Percentiles rank a stretch among this genome's conserved stretches.
Conservation (phyloP, 2,329 filamentous ascomycete genomes). For the Nigrospora oryzae region DNA sequence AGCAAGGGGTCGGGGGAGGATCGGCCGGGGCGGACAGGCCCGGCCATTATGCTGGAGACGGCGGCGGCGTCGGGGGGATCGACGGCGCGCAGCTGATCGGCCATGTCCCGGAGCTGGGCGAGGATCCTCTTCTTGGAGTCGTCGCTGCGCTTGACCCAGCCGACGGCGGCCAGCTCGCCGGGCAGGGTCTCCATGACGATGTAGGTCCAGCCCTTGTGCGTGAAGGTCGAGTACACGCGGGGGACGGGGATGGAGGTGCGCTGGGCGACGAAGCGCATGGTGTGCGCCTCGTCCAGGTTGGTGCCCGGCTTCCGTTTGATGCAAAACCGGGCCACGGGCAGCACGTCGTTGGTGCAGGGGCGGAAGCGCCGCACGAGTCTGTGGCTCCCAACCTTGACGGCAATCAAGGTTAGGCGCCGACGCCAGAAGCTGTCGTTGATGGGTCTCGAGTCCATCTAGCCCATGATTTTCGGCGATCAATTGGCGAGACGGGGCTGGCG, state of each 20-base stretch:
- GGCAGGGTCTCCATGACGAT: conserved; percentile 34
- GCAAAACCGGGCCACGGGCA: background rate
- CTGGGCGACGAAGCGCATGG: conserved; percentile 29
- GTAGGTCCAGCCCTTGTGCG: conserved; percentile 26
- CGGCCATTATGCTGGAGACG: conserved; percentile 15
- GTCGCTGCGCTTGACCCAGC: conserved; percentile 2
- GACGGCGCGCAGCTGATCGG: conserved; percentile 14
- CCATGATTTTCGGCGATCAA: too few relatives aligned
- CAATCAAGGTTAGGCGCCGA: background rate
- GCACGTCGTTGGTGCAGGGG: background rate
- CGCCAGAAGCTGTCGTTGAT: background rate
- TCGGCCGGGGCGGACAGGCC: conserved; percentile 17
- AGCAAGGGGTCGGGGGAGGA: conserved; percentile 12
- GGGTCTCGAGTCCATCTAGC: background rate
- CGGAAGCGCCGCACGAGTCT: background rate
- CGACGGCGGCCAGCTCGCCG: conserved; percentile 8
- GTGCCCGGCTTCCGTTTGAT: conserved; percentile 19
- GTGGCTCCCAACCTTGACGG: background rate
- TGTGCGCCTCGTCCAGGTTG: conserved; percentile 25
- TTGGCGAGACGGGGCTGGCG: too few relatives aligned
- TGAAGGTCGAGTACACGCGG: conserved; percentile 32
- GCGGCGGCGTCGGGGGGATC: conserved; percentile 5
- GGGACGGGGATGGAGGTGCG: conserved; percentile 36
- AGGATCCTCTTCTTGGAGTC: conserved; percentile 8
- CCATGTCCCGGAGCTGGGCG: conserved; percentile 10